These are phyloP conservation scores for Santalum album DNA, from an alignment of 164 flowering plant species.

Conservation along the genomic window DNA sequence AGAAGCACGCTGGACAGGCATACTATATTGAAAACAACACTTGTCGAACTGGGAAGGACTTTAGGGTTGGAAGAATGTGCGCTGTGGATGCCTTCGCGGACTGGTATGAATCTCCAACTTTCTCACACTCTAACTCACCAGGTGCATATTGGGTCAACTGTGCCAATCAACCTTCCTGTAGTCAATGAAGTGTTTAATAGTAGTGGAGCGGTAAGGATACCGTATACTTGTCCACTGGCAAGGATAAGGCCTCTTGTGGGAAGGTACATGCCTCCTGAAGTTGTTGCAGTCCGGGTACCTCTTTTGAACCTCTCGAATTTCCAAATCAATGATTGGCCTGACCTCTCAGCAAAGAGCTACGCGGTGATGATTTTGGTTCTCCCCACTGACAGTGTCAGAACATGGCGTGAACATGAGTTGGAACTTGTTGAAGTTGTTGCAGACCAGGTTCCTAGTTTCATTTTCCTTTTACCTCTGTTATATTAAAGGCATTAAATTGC, in stretches of 20 bases:
- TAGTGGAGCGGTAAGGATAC: slow-evolving; percentile 42
- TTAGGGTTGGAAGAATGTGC: slow-evolving; percentile 67
- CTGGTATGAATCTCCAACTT: slow-evolving; percentile 38
- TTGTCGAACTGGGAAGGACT: slow-evolving; percentile 63
- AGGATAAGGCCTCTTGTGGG: slow-evolving; percentile 40
- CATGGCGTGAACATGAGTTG: slow-evolving; percentile 67
- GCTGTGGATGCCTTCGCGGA: slow-evolving; percentile 68
- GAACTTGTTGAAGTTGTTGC: slow-evolving; percentile 83
- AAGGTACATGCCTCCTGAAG: slow-evolving; percentile 48
- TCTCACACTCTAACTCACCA: slow-evolving; percentile 48
- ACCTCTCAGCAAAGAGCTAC: slow-evolving; percentile 44
- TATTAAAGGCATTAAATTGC: no score
- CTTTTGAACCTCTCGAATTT: slow-evolving; percentile 58
- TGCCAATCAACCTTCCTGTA: slow-evolving; percentile 42
- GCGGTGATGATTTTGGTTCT: slow-evolving; percentile 71
- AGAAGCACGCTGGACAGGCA: slow-evolving; percentile 65
- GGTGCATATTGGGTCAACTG: slow-evolving; percentile 37
- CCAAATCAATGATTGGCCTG: slow-evolving; percentile 58
- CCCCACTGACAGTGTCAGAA: slow-evolving; percentile 45
- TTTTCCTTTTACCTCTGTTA: background rate
- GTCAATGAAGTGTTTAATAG: slow-evolving; percentile 51
- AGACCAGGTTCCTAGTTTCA: slow-evolving; percentile 45
- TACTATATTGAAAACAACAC: slow-evolving; percentile 61
- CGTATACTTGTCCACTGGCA: slow-evolving; percentile 48
- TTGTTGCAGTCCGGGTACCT: slow-evolving; percentile 71